Base-by-base conservation (phyloP, 2,329 filamentous ascomycete genomes). In the Beauveria brongniartii region DNA sequence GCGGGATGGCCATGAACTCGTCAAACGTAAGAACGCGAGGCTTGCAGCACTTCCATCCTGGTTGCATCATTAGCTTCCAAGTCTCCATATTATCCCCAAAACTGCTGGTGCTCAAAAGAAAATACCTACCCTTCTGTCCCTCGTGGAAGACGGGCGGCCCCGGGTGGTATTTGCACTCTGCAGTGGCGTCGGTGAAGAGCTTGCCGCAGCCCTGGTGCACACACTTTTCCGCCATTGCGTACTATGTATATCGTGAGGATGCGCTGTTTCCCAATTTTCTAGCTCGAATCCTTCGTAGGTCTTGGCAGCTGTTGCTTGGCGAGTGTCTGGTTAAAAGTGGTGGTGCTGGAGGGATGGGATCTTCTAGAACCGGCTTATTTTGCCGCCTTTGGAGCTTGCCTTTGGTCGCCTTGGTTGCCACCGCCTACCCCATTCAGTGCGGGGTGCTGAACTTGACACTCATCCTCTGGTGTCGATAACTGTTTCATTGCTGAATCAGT, bases 21-120 rank as follows among this genome's bases (percentile, higher is more conserved):
- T 99, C 94, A 73, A 99, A 99, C 63, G 92, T 97, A 69, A 99
- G 81, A 69, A 97, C 92, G 70, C 94, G 89, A 61, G 92, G 89
- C 78, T 97, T 97, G 84, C 94, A 99, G 80, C 94, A 99, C 79
- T 96, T 95, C 93, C 94, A 97, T 71, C 94, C 93, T 97, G 30
- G 16, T 28, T 5, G 28, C 40, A 12, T 5, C 26, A 26, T 46
- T 50, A 50, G 28, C 18, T 59, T 40, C 47, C 16, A n/a, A 2
- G 8, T 22, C 12, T 37, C 5, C 14, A 20, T 10, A 10, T 51
- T 24, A 14, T 14, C 4, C 14, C 7, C 10, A 12, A 12, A 6
- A 6, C 1, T 46, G 12, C 18, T 20, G n/a, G 14, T 37, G 34
- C 12, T 37, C 12, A 37, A 37, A 5, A 37, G 12, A 37, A 6